phyloP scores from a whole-genome alignment of 768 basidiomycete genomes.

The Collybiopsis luxurians region DNA sequence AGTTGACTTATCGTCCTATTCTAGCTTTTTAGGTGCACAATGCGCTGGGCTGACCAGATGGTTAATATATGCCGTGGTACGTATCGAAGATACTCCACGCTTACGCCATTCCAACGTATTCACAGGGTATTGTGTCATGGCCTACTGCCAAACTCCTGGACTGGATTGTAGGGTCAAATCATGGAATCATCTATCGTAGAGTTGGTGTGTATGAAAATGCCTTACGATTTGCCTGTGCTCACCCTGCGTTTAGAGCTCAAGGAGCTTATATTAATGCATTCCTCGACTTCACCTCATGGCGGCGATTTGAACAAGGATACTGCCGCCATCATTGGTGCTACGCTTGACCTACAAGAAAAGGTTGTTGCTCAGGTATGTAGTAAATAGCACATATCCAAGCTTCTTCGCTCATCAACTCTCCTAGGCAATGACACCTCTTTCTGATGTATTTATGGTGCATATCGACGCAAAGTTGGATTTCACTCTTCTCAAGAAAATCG shows the following conservation, averaged over 20 bases:
- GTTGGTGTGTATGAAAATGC: slow-evolving; percentile 37
- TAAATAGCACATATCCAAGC: background rate
- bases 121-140: slow-evolving; percentile 74
- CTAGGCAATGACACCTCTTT: slow-evolving; percentile 80
- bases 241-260: slow-evolving; percentile 57
- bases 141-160: slow-evolving; percentile 84
- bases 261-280: slow-evolving; percentile 89
- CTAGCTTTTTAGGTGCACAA: slow-evolving; percentile 64
- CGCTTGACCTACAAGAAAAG: slow-evolving; percentile 87
- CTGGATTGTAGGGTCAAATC: slow-evolving; percentile 73
- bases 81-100: slow-evolving; percentile 15
- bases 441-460: slow-evolving; percentile 78
- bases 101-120: background rate
- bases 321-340: slow-evolving; percentile 87
- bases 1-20: too few species aligned
- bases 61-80: slow-evolving; percentile 68
- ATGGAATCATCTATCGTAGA: slow-evolving; percentile 89
- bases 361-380: slow-evolving; percentile 60
- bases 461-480: slow-evolving; percentile 84
- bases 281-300: slow-evolving; percentile 65
- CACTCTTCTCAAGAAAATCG: slow-evolving; percentile 71
- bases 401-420: background rate
- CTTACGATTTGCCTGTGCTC: background rate
- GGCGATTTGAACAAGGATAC: slow-evolving; percentile 88
- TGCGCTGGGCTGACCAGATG: slow-evolving; percentile 69